phyloP scores from a whole-genome alignment of 2,329 filamentous ascomycete species.

The Westerdykella aurantiaca region DNA sequence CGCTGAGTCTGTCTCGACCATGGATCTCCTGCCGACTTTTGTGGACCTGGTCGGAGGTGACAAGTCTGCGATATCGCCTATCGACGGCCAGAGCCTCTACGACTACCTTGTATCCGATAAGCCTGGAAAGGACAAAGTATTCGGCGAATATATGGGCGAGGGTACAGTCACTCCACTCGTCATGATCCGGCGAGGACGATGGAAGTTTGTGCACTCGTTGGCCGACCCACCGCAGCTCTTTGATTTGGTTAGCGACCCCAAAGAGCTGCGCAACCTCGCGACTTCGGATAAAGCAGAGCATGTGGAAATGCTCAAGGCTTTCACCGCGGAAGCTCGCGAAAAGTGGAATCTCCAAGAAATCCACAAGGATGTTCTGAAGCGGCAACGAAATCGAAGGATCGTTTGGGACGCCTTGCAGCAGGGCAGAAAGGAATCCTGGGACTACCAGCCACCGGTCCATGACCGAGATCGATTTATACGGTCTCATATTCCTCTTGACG shows the following conservation, averaged over 20 bases:
- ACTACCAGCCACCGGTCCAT: conserved; percentile 70
- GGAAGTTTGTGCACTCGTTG: conserved; percentile 87
- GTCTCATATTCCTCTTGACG: conserved; percentile 72
- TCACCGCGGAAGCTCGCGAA: conserved; percentile 64
- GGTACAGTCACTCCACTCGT: conserved; percentile 83
- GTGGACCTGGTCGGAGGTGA: conserved; percentile 73
- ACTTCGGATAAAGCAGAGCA: conserved; percentile 36
- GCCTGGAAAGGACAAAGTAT: conserved; percentile 75
- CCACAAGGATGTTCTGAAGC: conserved; percentile 65
- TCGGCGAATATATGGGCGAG: conserved; percentile 92
- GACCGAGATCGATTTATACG: conserved; percentile 74
- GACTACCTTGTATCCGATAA: conserved; percentile 37
- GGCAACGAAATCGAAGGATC: conserved; percentile 71
- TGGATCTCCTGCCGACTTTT: conserved; percentile 85
- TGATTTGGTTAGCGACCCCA: conserved; percentile 69
- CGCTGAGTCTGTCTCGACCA: conserved; percentile 77
- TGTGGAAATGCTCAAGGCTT: conserved; percentile 49
- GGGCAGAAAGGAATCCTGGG: conserved; percentile 61
- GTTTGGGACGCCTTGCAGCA: conserved; percentile 74
- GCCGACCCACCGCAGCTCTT: conserved; percentile 80
- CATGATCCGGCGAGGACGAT: conserved; percentile 85
- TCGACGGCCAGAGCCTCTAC: conserved; percentile 73
- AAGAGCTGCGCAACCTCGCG: conserved; percentile 69
- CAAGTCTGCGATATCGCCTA: conserved; percentile 64
- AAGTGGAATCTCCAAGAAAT: conserved; percentile 81